These are phyloP conservation scores for Rhodofomes roseus DNA, from an alignment of 1,284 basidiomycete species.

Conservation along the genomic window DNA sequence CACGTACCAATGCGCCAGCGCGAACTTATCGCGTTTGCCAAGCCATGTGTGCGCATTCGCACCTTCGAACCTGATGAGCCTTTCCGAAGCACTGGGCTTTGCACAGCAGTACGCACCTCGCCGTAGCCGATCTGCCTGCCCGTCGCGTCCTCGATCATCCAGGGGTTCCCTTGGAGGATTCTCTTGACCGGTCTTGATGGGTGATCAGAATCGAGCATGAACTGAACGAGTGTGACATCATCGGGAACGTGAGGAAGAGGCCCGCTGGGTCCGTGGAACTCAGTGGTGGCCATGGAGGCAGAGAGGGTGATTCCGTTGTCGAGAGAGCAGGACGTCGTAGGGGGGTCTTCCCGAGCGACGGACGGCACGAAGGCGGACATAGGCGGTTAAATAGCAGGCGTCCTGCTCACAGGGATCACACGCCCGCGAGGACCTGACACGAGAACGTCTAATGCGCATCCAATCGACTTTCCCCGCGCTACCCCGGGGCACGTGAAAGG, in stretches of 20 bases:
- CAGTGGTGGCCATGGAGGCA: constrained; percentile 14
- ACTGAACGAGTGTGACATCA: constrained; percentile 64
- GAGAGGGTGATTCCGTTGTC: neutral
- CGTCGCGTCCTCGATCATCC: constrained; percentile 59
- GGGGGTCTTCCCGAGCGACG: neutral
- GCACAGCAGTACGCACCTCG: constrained; percentile 36
- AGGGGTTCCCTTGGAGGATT: constrained; percentile 20
- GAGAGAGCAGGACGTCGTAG: neutral
- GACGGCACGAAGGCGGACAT: neutral
- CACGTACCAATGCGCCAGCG: constrained; percentile 17
- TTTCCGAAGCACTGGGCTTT: neutral
- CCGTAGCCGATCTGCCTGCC: constrained; percentile 40
- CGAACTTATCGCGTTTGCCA: constrained; percentile 15
- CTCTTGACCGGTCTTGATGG: constrained; percentile 37
- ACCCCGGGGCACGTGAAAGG: neutral
- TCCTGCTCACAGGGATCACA: neutral
- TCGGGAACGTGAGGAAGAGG: constrained; percentile 52
- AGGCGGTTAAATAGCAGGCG: neutral
- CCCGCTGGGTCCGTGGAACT: constrained; percentile 37
- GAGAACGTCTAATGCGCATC: neutral
- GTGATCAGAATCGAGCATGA: constrained; percentile 52
- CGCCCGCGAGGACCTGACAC: neutral
- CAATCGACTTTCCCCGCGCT: neutral
- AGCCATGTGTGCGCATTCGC: constrained; percentile 11
- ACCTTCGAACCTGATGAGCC: constrained; percentile 10